Evolutionary conservation across 164 flowering plant species (phyloP).

Genomic region (Platanus orientalis): DNA sequence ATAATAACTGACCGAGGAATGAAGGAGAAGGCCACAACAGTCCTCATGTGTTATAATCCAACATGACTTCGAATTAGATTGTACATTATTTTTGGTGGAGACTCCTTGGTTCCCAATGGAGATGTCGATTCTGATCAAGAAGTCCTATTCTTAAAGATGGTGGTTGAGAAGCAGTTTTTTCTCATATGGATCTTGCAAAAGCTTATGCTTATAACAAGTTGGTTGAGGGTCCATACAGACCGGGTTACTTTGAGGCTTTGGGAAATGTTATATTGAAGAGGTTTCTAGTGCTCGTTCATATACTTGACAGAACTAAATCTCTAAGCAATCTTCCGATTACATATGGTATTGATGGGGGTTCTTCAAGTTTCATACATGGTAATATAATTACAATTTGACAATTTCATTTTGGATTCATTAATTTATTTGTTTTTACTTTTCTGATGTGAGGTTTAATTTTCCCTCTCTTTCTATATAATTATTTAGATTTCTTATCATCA

Average conservation of each 20-base stretch:
- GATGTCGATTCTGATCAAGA: conserved; percentile 61
- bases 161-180: conserved; percentile 75
- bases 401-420: not conserved
- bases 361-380: conserved; percentile 85
- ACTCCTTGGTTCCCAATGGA: conserved; percentile 58
- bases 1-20: conserved; percentile 80
- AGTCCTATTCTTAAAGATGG: conserved; percentile 61
- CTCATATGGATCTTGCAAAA: conserved; percentile 73
- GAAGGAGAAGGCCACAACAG: conserved; percentile 64
- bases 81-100: conserved; percentile 80
- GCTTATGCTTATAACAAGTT: conserved; percentile 75
- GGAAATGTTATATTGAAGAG: conserved; percentile 86
- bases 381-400: conserved; percentile 13
- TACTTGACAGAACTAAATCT: conserved; percentile 83
- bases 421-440: not conserved
- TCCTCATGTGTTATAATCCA: conserved; percentile 69
- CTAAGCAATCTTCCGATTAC: conserved; percentile 68
- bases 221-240: conserved; percentile 88
- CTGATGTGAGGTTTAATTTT: conserved; percentile 16
- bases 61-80: conserved; percentile 87
- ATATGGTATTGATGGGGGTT: conserved; percentile 95
- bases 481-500: conserved; percentile 70
- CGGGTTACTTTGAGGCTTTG: conserved; percentile 82
- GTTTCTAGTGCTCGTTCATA: conserved; percentile 71
- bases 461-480: conserved; percentile 11